Evolutionary conservation across 1,139 yeast genomes (phyloP), one percentile per base, ranked within the genome.

Genomic region (Ogataea hybrid): DNA sequence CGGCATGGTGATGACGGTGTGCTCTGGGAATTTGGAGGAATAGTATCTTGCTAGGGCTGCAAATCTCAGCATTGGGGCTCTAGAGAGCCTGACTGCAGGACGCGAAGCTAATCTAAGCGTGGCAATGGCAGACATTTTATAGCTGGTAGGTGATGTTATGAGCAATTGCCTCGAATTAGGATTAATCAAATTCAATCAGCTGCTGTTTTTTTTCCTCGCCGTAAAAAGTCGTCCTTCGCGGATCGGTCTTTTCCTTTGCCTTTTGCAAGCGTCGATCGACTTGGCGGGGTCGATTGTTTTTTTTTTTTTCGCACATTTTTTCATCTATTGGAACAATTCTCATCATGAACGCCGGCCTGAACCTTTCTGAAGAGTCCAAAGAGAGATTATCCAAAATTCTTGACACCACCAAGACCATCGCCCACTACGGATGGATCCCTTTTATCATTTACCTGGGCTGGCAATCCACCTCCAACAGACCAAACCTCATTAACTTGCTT

Each of bases 351-450:
- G 51, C 59, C 18, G 63, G 61, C n/a, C 49, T 61, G 28, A 58
- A 59, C 49, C 69, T 78, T 55, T 77, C 82, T 21, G 88, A 82
- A 68, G 87, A 81, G 63, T 79, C 84, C 49, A 81, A 83, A 77
- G 98, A 92, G 71, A 88, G 97, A 70, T 77, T 92, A 65, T 68
- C 82, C 65, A 87, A 83, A 66, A 70, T 89, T 52, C 71, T 89
- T 57, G 95, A 86, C 57, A 75, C 88, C 58, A 83, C 96, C 53
- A 86, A 88, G 66, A 84, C 87, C 43, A 76, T 86, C 59, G 86
- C 92, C 47, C 97, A 92, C 70, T 92, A 89, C 67, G 97, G 97
- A 33, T 92, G 95, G 86, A 84, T 92, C 58, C 98, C 98, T 47
- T 85, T 92, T 62, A 84, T 92, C 52, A 73, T 92, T 60, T 92